These are phyloP conservation scores for Coccinonectria pachysandricola DNA, from an alignment of 2,329 filamentous ascomycete species.

Conservation along the genomic window DNA sequence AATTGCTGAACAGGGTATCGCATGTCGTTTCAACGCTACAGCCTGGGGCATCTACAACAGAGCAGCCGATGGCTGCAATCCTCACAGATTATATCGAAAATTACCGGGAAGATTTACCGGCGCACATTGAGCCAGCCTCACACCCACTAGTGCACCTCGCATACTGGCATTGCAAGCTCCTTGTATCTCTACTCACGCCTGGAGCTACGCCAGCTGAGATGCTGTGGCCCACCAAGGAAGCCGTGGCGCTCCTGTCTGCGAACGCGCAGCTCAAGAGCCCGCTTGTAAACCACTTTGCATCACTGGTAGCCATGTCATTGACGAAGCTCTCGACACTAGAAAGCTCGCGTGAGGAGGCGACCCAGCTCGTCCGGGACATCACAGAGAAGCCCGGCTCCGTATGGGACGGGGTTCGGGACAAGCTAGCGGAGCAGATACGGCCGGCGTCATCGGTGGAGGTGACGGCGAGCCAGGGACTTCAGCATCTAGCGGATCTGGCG, in stretches of 20 bases:
- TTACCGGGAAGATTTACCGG: constrained; percentile 54
- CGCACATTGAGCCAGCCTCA: constrained; percentile 39
- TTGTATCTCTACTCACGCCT: constrained; percentile 51
- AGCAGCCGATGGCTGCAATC: constrained; percentile 24
- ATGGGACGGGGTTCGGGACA: constrained; percentile 48
- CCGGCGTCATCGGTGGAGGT: constrained; percentile 28
- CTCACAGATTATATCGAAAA: constrained; percentile 39
- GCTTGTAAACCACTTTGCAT: constrained; percentile 56
- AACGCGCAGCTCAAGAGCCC: constrained; percentile 48
- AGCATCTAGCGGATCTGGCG: constrained; percentile 50
- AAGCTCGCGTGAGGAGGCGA: constrained; percentile 46
- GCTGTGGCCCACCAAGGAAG: constrained; percentile 49
- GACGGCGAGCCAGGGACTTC: constrained; percentile 42
- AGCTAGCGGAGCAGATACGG: constrained; percentile 25
- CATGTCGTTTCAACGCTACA: constrained; percentile 28
- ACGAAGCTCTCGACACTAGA: constrained; percentile 47
- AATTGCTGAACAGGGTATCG: constrained; percentile 38
- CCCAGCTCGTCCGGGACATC: constrained; percentile 43
- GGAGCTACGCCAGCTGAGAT: constrained; percentile 45
- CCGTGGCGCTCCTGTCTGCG: constrained; percentile 46
- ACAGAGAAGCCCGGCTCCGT: constrained; percentile 40
- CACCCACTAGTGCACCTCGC: constrained; percentile 52
- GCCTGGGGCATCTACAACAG: constrained; percentile 24
- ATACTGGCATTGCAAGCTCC: constrained; percentile 60
- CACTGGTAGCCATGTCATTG: constrained; percentile 49